Base-by-base conservation (phyloP, 805 yeast genomes). In the Teunomyces panamensis region DNA sequence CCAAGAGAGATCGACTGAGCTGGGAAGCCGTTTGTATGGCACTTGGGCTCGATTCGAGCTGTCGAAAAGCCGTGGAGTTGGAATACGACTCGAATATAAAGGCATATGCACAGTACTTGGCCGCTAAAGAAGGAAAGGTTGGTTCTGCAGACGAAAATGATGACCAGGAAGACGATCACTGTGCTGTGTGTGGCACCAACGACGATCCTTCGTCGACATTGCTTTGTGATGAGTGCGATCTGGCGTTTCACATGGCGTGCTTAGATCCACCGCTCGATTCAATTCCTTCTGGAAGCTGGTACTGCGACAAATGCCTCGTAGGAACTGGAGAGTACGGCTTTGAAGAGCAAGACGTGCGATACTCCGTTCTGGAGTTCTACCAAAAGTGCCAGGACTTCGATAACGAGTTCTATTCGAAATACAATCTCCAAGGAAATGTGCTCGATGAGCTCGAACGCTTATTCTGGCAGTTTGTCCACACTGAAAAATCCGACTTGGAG, bases 241-340 rank as follows among this genome's bases (percentile, higher is more conserved):
- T 75, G 44, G 77, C 80, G 1, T 89, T 70, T 63, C 97, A 91
- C 63, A 71, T 74, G 65, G 66, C 69, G 34, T 89, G 96, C 59
- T 67, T 89, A n/a, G 66, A 65, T 10, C 85, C 85, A 2, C 82
- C 82, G 1, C 54, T 85, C 20, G 59, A 64, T 0, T 56, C 57
- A 2, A 67, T 84, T 1, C 90, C 91, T 0, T 60, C 71, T 24
- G 79, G 79, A 9, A 77, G 73, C 13, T 91, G 96, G 96, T 84
- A 77, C 59, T 91, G 98, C 63, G 85, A 85, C 43, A 78, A 78
- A 48, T 91, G 98, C 64, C 69, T 91, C n/a, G 73, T 86, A 10
- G 96, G 96, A 0, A 85, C 88, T 35, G 92, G 94, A 1, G 90
- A 83, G 53, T 91, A 89, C 59, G 96, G 96, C 0, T 91, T 92